Conservation (phyloP, 495 filamentous ascomycete species). For the Aspergillus diversus region DNA sequence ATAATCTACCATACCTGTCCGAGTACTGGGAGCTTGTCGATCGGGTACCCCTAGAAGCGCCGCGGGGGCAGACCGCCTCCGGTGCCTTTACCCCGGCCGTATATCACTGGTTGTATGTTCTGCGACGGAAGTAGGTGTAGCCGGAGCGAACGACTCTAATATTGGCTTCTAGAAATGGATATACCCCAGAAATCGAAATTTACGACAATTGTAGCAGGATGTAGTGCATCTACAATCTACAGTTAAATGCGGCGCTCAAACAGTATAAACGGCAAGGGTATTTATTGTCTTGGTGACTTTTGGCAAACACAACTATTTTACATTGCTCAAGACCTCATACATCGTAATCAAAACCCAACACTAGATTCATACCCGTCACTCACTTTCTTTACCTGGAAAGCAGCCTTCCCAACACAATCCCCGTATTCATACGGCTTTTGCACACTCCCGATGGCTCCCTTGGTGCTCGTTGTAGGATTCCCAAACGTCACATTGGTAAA, state of each 20-base stretch:
- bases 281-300: too few relatives aligned
- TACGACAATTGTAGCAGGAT: too few relatives aligned
- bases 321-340: too few relatives aligned
- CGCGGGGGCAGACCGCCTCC: conserved; percentile 36
- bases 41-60: conserved; percentile 43
- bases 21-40: conserved; percentile 39
- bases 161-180: too few relatives aligned
- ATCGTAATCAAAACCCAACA: background rate
- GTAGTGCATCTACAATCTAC: too few relatives aligned
- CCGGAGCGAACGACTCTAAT: too few relatives aligned
- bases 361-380: background rate
- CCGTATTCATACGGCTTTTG: conserved; percentile 35
- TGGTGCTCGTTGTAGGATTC: conserved; percentile 12
- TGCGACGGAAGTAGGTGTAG: conserved; percentile 36
- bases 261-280: too few relatives aligned
- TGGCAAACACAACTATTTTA: too few relatives aligned
- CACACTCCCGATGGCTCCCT: conserved; percentile 16
- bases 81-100: conserved; percentile 39
- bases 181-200: too few relatives aligned
- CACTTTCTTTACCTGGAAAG: conserved; percentile 10
- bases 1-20: conserved; percentile 27
- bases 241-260: too few relatives aligned
- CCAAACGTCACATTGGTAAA: conserved; percentile 30
- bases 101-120: conserved; percentile 48
- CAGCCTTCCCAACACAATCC: conserved; percentile 33